Percentiles rank a stretch among this genome's conserved stretches.
phyloP scores from a whole-genome alignment of 2,329 filamentous ascomycete species.

The Amauroascus verrucosus region DNA sequence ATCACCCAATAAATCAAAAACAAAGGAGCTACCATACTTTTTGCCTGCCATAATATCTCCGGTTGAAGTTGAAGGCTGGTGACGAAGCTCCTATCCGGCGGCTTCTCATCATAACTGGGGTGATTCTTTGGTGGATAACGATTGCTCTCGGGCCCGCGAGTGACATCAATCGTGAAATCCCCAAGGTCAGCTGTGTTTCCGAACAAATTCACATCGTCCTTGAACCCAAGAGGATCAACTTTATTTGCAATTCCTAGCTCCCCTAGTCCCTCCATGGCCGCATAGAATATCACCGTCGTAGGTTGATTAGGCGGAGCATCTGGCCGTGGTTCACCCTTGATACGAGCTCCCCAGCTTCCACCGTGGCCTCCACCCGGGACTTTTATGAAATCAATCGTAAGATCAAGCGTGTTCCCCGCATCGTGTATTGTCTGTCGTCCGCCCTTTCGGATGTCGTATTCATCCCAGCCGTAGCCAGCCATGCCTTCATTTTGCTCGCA shows the following conservation, averaged over 20 bases:
- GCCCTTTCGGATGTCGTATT: conserved; percentile 81
- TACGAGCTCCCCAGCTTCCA: conserved; percentile 82
- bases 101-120: conserved; percentile 56
- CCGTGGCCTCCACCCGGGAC: conserved; percentile 74
- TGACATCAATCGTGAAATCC: conserved; percentile 68
- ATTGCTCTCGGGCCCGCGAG: conserved; percentile 56
- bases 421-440: conserved; percentile 88
- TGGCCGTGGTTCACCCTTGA: conserved; percentile 68
- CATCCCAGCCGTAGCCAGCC: conserved; percentile 94
- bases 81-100: conserved; percentile 65
- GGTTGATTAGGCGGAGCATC: conserved; percentile 58
- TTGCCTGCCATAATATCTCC: conserved; percentile 73
- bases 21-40: conserved; percentile 42
- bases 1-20: background rate
- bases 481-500: conserved; percentile 94
- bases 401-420: conserved; percentile 72
- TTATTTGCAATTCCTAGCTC: conserved; percentile 52
- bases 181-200: conserved; percentile 65
- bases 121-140: conserved; percentile 49
- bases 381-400: conserved; percentile 91
- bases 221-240: conserved; percentile 43
- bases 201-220: conserved; percentile 55
- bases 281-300: conserved; percentile 72
- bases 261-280: conserved; percentile 66
- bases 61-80: conserved; percentile 57